These are phyloP conservation scores for Tolypocladium tundrense DNA, from an alignment of 2,329 filamentous ascomycete species.

Conservation along the genomic window DNA sequence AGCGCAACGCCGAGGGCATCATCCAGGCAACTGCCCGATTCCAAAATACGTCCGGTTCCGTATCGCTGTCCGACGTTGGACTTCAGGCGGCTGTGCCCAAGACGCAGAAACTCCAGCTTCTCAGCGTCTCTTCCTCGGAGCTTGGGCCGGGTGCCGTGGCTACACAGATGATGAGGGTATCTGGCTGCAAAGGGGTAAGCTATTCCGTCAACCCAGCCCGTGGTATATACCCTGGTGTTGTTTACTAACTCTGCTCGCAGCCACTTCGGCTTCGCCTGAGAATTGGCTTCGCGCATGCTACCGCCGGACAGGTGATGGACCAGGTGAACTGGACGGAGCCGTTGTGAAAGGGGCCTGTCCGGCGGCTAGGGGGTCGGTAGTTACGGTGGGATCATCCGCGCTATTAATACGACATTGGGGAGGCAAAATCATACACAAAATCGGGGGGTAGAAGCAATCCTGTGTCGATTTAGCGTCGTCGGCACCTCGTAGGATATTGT, in stretches of 20 bases:
- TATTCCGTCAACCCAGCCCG: neutral
- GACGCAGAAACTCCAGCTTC: slow-evolving; percentile 84
- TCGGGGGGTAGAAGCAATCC: neutral
- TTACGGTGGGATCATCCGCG: neutral
- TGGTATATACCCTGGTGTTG: neutral
- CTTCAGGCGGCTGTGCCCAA: slow-evolving; percentile 95
- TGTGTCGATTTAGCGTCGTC: neutral
- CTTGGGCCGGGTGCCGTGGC: slow-evolving; percentile 71
- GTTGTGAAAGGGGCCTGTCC: slow-evolving; percentile 17
- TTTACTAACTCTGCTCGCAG: slow-evolving; percentile 34
- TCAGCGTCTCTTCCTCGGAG: slow-evolving; percentile 76
- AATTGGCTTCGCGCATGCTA: slow-evolving; percentile 66
- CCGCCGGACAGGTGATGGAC: slow-evolving; percentile 64
- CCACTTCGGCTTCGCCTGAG: slow-evolving; percentile 76
- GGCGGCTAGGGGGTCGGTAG: neutral
- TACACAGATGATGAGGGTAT: slow-evolving; percentile 82
- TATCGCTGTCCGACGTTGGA: slow-evolving; percentile 61
- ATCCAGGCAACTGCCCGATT: slow-evolving; percentile 81
- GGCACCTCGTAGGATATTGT: neutral
- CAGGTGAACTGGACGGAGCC: slow-evolving; percentile 97
- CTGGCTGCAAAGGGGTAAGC: slow-evolving; percentile 81
- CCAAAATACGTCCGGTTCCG: slow-evolving; percentile 60
- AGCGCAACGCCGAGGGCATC: slow-evolving; percentile 67
- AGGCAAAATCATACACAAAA: neutral
- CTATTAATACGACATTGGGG: neutral